Conservation (phyloP, 306 rosid genomes). For the Canavalia ensiformis region DNA sequence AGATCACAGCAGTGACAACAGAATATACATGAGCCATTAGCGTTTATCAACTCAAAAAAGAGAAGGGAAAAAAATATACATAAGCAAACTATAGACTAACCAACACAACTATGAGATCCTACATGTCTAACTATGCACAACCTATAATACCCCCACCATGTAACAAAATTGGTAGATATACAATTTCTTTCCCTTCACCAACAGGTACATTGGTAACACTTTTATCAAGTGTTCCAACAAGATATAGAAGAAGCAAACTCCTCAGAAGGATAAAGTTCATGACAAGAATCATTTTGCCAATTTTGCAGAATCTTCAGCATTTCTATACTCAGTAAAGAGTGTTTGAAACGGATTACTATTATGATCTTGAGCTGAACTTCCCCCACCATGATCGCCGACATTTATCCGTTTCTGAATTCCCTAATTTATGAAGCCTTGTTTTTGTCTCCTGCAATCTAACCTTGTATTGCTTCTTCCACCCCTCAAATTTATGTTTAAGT, state of each 20-base stretch:
- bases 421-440: slow-evolving; percentile 64
- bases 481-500: slow-evolving; percentile 74
- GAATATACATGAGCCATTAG: slow-evolving; percentile 57
- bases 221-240: slow-evolving; percentile 20
- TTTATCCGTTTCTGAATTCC: slow-evolving; percentile 66
- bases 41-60: slow-evolving; percentile 9
- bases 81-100: slow-evolving; percentile 51
- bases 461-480: slow-evolving; percentile 97
- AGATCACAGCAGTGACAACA: slow-evolving; percentile 47
- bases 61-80: slow-evolving; percentile 52
- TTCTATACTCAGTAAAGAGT: slow-evolving; percentile 37
- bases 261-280: slow-evolving; percentile 45
- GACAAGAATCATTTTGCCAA: slow-evolving; percentile 38
- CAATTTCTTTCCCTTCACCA: slow-evolving; percentile 54
- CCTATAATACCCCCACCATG: slow-evolving; percentile 53
- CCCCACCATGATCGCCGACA: slow-evolving; percentile 90
- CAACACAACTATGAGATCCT: slow-evolving; percentile 52
- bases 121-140: slow-evolving; percentile 73
- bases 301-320: slow-evolving; percentile 44
- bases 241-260: slow-evolving; percentile 46
- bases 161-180: slow-evolving; percentile 63
- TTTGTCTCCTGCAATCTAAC: slow-evolving; percentile 71
- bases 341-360: slow-evolving; percentile 43
- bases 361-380: slow-evolving; percentile 54
- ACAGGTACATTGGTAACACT: slow-evolving; percentile 33